Evolutionary conservation across 2,329 filamentous ascomycete species (phyloP).

Genomic region (Trichoderma endophyticum): DNA sequence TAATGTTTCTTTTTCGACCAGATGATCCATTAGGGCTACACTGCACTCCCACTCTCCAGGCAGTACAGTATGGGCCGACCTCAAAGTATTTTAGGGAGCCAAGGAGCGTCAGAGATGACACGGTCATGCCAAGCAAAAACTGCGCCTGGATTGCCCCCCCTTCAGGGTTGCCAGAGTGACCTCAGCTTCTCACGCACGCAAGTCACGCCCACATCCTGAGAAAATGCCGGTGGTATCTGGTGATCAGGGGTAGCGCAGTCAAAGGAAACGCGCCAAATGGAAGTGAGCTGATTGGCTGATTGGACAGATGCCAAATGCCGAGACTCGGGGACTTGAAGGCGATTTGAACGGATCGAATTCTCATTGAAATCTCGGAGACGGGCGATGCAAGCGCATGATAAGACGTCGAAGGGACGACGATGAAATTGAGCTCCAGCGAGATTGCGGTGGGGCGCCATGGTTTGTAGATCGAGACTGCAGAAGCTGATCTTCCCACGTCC

Average conservation of each 20-base stretch:
- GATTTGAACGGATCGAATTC: not conserved
- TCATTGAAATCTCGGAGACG: not conserved
- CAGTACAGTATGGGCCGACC: not conserved
- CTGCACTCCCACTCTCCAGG: not conserved
- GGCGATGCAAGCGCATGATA: not conserved
- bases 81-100: not conserved
- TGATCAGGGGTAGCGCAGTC: not conserved
- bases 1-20: not conserved
- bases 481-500: slow-evolving; percentile 3
- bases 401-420: not conserved
- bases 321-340: not conserved
- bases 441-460: slow-evolving; percentile 13
- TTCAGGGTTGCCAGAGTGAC: slow-evolving; percentile 8
- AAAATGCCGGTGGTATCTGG: not conserved
- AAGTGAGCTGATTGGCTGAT: not conserved
- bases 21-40: not conserved
- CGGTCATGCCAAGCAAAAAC: slow-evolving; percentile 2
- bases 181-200: slow-evolving; percentile 5
- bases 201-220: not conserved
- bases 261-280: not conserved
- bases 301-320: not conserved
- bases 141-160: not conserved
- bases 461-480: not conserved
- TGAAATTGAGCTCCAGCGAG: not conserved
- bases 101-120: not conserved